Conservation (phyloP, 192 early-diverging fungal species). For the Phlyctochytrium bullatum region DNA sequence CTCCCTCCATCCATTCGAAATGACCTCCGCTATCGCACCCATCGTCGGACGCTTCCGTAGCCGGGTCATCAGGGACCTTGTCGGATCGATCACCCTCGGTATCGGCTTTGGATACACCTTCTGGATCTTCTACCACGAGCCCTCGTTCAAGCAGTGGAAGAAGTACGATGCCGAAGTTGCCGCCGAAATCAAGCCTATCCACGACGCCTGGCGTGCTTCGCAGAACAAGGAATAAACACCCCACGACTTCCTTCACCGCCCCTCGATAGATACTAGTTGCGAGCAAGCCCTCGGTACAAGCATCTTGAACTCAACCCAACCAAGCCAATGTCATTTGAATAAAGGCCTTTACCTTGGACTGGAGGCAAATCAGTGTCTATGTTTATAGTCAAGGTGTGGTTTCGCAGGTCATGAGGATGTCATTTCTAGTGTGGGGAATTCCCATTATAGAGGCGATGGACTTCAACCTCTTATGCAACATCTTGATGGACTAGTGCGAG, state of each 20-base stretch:
- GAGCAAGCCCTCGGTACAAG: too few species aligned
- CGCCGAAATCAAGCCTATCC: slow-evolving; percentile 27
- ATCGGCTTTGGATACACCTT: slow-evolving; percentile 29
- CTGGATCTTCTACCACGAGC: slow-evolving; percentile 36
- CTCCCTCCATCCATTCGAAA: slow-evolving; percentile 6
- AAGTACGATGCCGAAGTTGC: slow-evolving; percentile 23
- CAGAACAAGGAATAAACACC: slow-evolving; percentile 13
- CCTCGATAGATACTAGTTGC: too few species aligned
- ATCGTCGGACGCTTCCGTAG: slow-evolving; percentile 45
- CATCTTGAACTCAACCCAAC: too few species aligned
- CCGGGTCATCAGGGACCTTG: slow-evolving; percentile 43
- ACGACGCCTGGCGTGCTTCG: slow-evolving; percentile 18
- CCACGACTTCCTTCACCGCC: not conserved
- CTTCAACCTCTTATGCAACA: too few species aligned
- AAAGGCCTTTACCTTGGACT: too few species aligned
- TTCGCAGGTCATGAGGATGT: too few species aligned
- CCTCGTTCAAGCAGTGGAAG: slow-evolving; percentile 18
- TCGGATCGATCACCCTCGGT: slow-evolving; percentile 39
- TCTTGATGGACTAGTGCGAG: too few species aligned
- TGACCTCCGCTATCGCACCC: slow-evolving; percentile 47
- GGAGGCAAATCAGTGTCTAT: too few species aligned
- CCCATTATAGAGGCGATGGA: too few species aligned
- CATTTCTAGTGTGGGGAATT: too few species aligned
- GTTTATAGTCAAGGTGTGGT: too few species aligned
- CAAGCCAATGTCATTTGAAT: too few species aligned